Conservation (phyloP, 2,329 filamentous ascomycete genomes). For the Calonectria pseudoreteaudii region DNA sequence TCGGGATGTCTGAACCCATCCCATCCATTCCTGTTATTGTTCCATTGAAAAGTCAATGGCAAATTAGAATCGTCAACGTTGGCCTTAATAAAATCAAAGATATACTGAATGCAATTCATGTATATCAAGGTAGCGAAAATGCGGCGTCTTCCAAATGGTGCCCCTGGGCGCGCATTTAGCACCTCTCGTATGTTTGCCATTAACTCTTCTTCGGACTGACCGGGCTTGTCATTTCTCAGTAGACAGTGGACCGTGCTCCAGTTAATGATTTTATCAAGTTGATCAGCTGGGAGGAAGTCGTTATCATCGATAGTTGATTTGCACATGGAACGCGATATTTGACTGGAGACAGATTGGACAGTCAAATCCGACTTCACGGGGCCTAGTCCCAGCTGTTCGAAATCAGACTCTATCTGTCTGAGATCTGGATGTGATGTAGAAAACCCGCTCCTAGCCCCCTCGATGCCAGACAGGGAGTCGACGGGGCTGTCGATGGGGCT, state of each 20-base stretch:
- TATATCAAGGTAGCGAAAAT: not conserved
- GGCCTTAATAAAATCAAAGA: not conserved
- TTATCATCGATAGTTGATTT: not conserved
- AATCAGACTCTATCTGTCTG: not conserved
- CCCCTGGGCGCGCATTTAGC: not conserved
- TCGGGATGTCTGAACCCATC: not conserved
- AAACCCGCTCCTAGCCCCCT: not conserved
- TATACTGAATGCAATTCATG: not conserved
- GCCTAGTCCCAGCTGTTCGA: not conserved
- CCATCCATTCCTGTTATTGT: not conserved
- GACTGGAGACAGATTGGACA: not conserved
- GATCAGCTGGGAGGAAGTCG: not conserved
- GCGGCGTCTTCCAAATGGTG: not conserved
- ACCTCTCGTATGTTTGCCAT: not conserved
- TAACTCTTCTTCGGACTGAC: not conserved
- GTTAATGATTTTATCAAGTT: not conserved
- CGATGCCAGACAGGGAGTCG: not conserved
- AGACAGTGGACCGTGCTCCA: not conserved
- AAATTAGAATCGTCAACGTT: not conserved
- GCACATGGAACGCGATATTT: not conserved
- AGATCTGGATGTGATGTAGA: not conserved
- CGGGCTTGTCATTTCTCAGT: not conserved
- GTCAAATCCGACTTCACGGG: not conserved
- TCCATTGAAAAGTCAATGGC: not conserved
- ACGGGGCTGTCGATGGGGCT: not conserved